phyloP scores from a whole-genome alignment of 169 alveolate genomes.

The Cryptosporidium ubiquitum region DNA sequence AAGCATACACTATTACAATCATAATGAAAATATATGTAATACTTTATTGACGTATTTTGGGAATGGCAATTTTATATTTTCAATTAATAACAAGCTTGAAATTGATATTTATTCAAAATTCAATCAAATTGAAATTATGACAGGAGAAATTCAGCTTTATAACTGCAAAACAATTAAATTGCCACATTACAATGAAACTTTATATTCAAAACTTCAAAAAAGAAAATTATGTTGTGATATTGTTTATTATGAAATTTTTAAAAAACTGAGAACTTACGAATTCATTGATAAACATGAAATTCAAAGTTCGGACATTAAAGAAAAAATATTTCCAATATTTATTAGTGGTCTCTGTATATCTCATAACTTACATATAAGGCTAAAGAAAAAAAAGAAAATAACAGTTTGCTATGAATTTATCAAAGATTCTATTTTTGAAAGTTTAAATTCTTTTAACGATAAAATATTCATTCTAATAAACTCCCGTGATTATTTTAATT shows the following conservation, averaged over 20 bases:
- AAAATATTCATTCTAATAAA: neutral
- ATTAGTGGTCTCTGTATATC: neutral
- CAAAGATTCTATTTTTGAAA: neutral
- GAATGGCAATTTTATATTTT: neutral
- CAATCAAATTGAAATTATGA: neutral
- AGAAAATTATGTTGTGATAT: neutral
- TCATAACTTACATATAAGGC: neutral
- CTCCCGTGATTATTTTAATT: neutral
- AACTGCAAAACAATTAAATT: neutral
- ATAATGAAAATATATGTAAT: neutral
- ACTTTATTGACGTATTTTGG: neutral
- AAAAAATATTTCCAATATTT: neutral
- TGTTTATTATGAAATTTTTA: neutral
- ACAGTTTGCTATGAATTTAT: neutral
- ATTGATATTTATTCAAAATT: neutral
- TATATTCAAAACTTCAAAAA: neutral
- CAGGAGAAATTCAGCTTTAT: neutral
- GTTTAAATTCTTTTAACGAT: neutral
- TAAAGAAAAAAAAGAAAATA: neutral
- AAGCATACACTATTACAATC: neutral
- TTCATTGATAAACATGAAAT: neutral
- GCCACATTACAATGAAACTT: neutral
- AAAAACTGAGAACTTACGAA: neutral
- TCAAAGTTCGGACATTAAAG: neutral
- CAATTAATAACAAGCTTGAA: neutral